Conservation (phyloP, 2,329 filamentous ascomycete genomes). For the Arthrobotrys sinensis region DNA sequence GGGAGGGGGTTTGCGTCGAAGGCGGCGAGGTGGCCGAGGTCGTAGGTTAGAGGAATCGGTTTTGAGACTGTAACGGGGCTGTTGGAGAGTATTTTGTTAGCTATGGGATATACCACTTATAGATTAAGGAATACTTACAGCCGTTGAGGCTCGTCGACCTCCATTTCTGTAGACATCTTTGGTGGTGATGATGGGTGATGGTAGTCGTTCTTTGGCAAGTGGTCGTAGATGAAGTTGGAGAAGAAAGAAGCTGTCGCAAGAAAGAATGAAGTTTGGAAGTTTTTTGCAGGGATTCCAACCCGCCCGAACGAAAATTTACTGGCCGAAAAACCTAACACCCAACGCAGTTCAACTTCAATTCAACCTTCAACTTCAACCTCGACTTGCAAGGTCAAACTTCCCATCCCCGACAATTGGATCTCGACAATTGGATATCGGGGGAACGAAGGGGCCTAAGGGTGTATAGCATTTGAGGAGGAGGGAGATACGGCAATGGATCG, state of each 20-base stretch:
- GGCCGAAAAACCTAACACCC: conserved; percentile 39
- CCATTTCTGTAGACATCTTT: conserved; percentile 54
- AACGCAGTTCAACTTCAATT: conserved; percentile 39
- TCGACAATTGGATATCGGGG: background rate
- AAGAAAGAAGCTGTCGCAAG: conserved; percentile 17
- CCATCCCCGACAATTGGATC: background rate
- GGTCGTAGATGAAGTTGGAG: conserved; percentile 11
- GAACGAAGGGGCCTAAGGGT: too few relatives aligned
- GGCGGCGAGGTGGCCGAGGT: conserved; percentile 87
- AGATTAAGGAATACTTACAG: conserved; percentile 25
- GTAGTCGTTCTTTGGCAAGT: background rate
- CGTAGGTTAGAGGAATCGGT: conserved; percentile 91
- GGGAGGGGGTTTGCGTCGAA: conserved; percentile 88
- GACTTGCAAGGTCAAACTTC: background rate
- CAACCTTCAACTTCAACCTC: background rate
- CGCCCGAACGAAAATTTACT: conserved; percentile 26
- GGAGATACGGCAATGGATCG: conserved; percentile 5
- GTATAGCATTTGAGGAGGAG: background rate
- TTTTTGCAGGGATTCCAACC: conserved; percentile 41
- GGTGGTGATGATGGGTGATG: background rate
- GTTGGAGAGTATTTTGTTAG: conserved; percentile 6
- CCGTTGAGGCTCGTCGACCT: conserved; percentile 54
- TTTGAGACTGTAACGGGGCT: conserved; percentile 75
- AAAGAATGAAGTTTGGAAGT: background rate
- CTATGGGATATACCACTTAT: background rate